Evolutionary conservation across 2,329 filamentous ascomycete species (phyloP), one percentile per base, ranked within the genome.

Genomic region (Exophiala mesophila): DNA sequence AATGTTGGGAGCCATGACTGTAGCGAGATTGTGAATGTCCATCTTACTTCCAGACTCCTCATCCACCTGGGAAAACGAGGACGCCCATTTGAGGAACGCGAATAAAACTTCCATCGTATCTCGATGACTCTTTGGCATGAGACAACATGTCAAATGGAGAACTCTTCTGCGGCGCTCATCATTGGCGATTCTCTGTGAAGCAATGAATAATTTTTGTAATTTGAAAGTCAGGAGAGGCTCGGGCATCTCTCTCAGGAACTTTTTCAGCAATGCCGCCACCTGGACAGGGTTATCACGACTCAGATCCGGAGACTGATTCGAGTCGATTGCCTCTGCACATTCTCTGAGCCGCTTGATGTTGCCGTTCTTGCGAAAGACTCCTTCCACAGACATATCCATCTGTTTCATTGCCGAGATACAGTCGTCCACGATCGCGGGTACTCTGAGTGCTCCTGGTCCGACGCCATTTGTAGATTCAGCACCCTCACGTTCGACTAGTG

Each of bases 361-460:
- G 56, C 92, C 92, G 58, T 97, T 98, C 75, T 98, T 98, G 56
- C 92, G 82, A 78, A 98, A 98, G 16, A 98, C 89, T 57, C 92
- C 92, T 65, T 98, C 92, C 1, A 98, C 88, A 2, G 90, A 97
- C 70, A 98, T 88, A 63, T 98, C 92, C 88, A 98, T 97, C 65
- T 90, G 92, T 56, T 89, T 82, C 87, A 98, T 95, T 9, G 89
- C 88, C 3, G 86, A 85, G 26, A 98, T 83, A 36, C 90, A 82
- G 61, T 96, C 90, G 58, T 97, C 90, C n/a, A 98, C 77, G 39
- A 98, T 74, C n/a, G 88, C 85, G 2, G 92, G 92, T 30, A 98
- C 87, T 39, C 88, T 84, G 43, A 98, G 73, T 10, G 88, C 84
- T 13, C 89, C 90, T 8, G 92, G 89, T 1, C 92, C 92, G 48